These are phyloP conservation scores for Ascocoryne sarcoides DNA, from an alignment of 2,329 filamentous ascomycete genomes.

Conservation along the genomic window DNA sequence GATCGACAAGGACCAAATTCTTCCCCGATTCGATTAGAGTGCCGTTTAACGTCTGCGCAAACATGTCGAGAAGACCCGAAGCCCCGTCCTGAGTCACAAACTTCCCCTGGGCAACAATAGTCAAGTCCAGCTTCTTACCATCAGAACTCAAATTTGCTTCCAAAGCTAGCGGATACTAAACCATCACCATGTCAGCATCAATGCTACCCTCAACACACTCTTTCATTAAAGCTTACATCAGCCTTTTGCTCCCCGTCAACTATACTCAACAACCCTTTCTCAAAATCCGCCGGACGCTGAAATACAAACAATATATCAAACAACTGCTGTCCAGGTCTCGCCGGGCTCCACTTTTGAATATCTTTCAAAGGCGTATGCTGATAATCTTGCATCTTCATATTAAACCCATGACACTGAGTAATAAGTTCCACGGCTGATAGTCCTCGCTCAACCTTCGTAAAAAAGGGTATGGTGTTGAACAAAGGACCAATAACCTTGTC, in stretches of 20 bases:
- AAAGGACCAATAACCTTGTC: conserved; percentile 69
- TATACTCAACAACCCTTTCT: conserved; percentile 43
- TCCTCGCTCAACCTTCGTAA: conserved; percentile 35
- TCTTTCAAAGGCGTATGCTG: conserved; percentile 73
- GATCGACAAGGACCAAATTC: conserved; percentile 5
- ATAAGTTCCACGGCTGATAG: conserved; percentile 54
- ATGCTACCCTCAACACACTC: too few relatives aligned
- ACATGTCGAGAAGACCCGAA: conserved; percentile 33
- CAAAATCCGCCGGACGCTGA: conserved; percentile 42
- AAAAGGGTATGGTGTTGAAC: conserved; percentile 82
- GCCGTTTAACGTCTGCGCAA: conserved; percentile 27
- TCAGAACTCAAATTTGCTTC: conserved; percentile 52
- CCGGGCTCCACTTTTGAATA: conserved; percentile 69
- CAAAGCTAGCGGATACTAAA: conserved; percentile 55
- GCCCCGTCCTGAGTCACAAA: conserved; percentile 31
- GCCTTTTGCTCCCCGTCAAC: conserved; percentile 36
- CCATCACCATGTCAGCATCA: conserved; percentile 14
- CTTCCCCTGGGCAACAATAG: conserved; percentile 48
- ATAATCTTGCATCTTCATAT: conserved; percentile 57
- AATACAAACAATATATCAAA: conserved; percentile 82
- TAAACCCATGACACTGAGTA: conserved; percentile 59
- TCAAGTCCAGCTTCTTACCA: conserved; percentile 41
- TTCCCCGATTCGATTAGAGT: conserved; percentile 13
- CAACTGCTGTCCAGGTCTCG: conserved; percentile 41
- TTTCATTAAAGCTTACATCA: conserved; percentile 28